phyloP scores from a whole-genome alignment of 805 yeast species.

The Candida methanosorbosa region DNA sequence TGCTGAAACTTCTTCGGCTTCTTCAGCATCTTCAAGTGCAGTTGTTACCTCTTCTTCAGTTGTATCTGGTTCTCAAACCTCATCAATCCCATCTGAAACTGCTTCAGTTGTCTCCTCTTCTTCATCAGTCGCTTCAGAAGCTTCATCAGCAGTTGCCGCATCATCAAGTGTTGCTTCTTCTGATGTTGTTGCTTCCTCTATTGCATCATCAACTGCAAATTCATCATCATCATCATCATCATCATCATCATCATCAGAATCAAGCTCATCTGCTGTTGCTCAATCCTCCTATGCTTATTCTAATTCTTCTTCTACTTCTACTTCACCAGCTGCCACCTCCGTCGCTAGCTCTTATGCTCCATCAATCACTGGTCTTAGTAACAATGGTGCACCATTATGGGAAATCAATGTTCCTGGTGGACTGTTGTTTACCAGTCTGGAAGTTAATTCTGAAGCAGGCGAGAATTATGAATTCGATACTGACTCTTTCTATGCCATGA shows the following conservation, averaged over 20 bases:
- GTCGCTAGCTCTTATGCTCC: not conserved
- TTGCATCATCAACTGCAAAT: slow-evolving; percentile 1
- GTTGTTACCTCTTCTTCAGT: too few species aligned
- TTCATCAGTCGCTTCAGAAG: too few species aligned
- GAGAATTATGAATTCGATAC: not conserved
- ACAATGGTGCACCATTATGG: not conserved
- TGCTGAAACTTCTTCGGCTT: too few species aligned
- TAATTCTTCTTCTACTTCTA: not conserved
- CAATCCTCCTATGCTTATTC: slow-evolving; percentile 14
- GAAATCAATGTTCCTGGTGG: not conserved
- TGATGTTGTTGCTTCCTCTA: not conserved
- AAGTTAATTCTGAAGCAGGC: not conserved
- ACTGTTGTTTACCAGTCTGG: not conserved
- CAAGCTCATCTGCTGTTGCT: slow-evolving; percentile 7
- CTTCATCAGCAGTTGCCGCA: not conserved
- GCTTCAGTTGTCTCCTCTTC: too few species aligned
- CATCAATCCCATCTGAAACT: too few species aligned
- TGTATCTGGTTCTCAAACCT: too few species aligned
- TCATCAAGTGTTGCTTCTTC: not conserved
- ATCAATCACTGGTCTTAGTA: not conserved
- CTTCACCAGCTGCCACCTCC: not conserved
- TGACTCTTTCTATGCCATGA: not conserved
- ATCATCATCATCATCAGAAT: slow-evolving; percentile 7
- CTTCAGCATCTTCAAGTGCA: too few species aligned
- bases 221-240: too few species aligned